These are phyloP conservation scores for Emmonsiellopsis sp. DNA, from an alignment of 2,329 filamentous ascomycete genomes.

Conservation along the genomic window DNA sequence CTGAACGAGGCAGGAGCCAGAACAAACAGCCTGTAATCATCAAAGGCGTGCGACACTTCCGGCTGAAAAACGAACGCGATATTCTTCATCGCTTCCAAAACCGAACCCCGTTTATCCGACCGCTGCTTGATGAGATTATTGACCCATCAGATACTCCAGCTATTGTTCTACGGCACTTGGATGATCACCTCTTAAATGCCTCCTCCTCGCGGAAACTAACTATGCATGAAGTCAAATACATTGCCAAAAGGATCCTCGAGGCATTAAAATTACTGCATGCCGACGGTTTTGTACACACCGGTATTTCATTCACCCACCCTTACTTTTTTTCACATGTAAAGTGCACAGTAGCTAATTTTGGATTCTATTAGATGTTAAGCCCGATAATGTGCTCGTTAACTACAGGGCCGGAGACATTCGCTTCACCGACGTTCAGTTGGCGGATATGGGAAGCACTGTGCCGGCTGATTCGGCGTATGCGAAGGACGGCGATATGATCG, in stretches of 20 bases:
- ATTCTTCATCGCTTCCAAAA: slow-evolving; percentile 18
- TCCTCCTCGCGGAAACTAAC: slow-evolving; percentile 13
- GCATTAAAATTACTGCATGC: slow-evolving; percentile 11
- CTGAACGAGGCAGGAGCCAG: slow-evolving; percentile 6
- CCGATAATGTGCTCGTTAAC: slow-evolving; percentile 17
- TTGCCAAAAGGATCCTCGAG: slow-evolving; percentile 11
- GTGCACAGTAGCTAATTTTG: background rate
- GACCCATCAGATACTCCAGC: slow-evolving; percentile 12
- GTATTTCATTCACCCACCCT: slow-evolving; percentile 2
- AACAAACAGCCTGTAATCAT: slow-evolving; percentile 12
- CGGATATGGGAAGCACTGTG: slow-evolving; percentile 15
- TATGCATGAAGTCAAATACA: slow-evolving; percentile 13
- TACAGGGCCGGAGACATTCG: slow-evolving; percentile 9
- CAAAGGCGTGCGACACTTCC: slow-evolving; percentile 16
- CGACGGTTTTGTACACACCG: slow-evolving; percentile 16
- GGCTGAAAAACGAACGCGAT: slow-evolving; percentile 19
- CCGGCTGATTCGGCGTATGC: slow-evolving; percentile 11
- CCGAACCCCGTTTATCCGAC: slow-evolving; percentile 12
- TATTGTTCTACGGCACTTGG: slow-evolving; percentile 17
- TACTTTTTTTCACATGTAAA: slow-evolving; percentile 14
- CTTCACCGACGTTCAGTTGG: slow-evolving; percentile 17
- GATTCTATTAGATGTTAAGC: slow-evolving; percentile 15
- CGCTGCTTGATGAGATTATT: slow-evolving; percentile 17
- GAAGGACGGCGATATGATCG: slow-evolving; percentile 12
- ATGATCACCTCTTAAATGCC: slow-evolving; percentile 17